phyloP scores from a whole-genome alignment of 768 basidiomycete species.

The Mycena vulgaris region DNA sequence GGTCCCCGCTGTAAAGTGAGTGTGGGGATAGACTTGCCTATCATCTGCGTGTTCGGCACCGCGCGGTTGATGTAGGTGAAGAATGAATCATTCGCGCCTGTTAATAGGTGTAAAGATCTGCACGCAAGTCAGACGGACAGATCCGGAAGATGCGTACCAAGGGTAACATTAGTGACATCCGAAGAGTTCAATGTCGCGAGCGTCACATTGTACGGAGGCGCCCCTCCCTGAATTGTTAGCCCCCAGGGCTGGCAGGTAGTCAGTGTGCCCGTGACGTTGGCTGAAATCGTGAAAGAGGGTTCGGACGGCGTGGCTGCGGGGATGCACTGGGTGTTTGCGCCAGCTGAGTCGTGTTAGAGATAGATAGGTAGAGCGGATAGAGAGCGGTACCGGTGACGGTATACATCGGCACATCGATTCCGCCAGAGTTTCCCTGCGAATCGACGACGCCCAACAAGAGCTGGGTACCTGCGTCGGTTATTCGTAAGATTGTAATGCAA shows the following conservation, averaged over 20 bases:
- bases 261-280: conserved; percentile 48
- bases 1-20: background rate
- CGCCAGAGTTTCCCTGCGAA: conserved; percentile 59
- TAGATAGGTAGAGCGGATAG: background rate
- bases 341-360: conserved; percentile 27
- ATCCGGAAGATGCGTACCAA: conserved; percentile 39
- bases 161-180: conserved; percentile 58
- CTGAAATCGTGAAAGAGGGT: conserved; percentile 50
- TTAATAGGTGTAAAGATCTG: conserved; percentile 21
- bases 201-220: conserved; percentile 61
- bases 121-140: conserved; percentile 5
- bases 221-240: conserved; percentile 58
- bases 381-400: conserved; percentile 50
- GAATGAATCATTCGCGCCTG: conserved; percentile 44
- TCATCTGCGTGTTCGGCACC: conserved; percentile 50
- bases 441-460: conserved; percentile 65
- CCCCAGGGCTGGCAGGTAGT: conserved; percentile 65
- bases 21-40: conserved; percentile 51
- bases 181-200: conserved; percentile 55
- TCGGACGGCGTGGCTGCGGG: conserved; percentile 26
- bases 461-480: conserved; percentile 52
- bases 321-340: conserved; percentile 35
- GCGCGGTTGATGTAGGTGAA: conserved; percentile 63
- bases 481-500: background rate
- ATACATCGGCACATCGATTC: conserved; percentile 52